Percentiles rank a stretch among this genome's conserved stretches.
phyloP scores from a whole-genome alignment of 768 basidiomycete species.

The Hemileccinum impolitum region DNA sequence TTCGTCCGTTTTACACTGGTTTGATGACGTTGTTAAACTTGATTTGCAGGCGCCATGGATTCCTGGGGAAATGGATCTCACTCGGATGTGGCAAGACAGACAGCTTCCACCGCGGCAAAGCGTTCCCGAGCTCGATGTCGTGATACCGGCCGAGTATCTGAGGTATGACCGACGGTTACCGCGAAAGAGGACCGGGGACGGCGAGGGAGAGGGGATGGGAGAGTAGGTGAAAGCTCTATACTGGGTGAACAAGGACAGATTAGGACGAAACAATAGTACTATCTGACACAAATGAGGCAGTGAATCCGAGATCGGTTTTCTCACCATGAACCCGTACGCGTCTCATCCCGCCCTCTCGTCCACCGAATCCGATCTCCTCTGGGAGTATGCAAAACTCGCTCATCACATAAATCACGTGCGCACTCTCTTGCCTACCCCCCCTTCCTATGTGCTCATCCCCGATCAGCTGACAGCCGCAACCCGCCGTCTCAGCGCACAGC shows the following conservation, averaged over 20 bases:
- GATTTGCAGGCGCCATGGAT: constrained; percentile 41
- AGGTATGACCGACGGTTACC: constrained; percentile 37
- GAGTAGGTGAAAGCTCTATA: too few species aligned
- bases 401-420: constrained; percentile 73
- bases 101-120: constrained; percentile 34
- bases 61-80: constrained; percentile 27
- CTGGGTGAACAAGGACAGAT: too few species aligned
- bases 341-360: constrained; percentile 62
- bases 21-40: not conserved
- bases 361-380: constrained; percentile 77
- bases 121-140: constrained; percentile 40
- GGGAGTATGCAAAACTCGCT: constrained; percentile 90
- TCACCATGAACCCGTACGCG: constrained; percentile 80
- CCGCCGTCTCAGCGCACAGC: constrained; percentile 66
- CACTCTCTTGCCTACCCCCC: too few species aligned
- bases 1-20: constrained; percentile 27
- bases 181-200: not conserved
- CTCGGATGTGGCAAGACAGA: constrained; percentile 36
- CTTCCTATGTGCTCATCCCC: not conserved
- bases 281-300: too few species aligned
- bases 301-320: too few species aligned
- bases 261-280: too few species aligned
- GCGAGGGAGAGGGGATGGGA: too few species aligned
- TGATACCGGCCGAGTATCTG: constrained; percentile 33
- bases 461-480: constrained; percentile 62